Conservation (phyloP, 2,329 filamentous ascomycete species). For the Arthrobotrys entomopaga region DNA sequence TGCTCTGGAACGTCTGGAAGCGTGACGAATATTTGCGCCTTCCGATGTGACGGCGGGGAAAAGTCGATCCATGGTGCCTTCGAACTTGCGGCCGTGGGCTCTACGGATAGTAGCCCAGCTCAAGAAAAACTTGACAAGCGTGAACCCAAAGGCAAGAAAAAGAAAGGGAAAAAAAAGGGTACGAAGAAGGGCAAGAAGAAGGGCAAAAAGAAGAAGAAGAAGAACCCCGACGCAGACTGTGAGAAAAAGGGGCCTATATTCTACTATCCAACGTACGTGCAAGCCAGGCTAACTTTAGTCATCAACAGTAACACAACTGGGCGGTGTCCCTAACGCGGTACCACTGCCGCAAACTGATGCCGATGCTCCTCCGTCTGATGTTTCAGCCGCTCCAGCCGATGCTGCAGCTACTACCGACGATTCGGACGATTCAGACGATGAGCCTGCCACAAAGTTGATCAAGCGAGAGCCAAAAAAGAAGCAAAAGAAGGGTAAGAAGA, state of each 20-base stretch:
- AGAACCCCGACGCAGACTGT: neutral
- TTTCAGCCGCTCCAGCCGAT: neutral
- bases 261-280: neutral
- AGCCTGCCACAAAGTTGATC: slow-evolving; percentile 1
- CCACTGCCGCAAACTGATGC: neutral
- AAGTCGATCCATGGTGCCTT: slow-evolving; percentile 1
- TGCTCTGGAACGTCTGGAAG: slow-evolving; percentile 3
- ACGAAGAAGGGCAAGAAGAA: neutral
- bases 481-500: slow-evolving; percentile 2
- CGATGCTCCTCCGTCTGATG: neutral
- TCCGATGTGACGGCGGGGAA: slow-evolving; percentile 5
- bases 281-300: neutral
- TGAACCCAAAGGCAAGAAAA: neutral
- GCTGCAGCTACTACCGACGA: neutral
- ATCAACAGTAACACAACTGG: neutral
- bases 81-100: neutral
- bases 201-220: neutral
- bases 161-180: neutral
- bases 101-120: neutral
- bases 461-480: slow-evolving; percentile 13
- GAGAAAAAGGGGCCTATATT: neutral
- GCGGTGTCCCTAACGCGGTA: neutral
- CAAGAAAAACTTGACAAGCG: slow-evolving; percentile 1
- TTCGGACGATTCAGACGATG: neutral
- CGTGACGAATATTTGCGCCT: slow-evolving; percentile 12